Evolutionary conservation across 345 rosid species (phyloP).

Genomic region (Sisymbrium irio): DNA sequence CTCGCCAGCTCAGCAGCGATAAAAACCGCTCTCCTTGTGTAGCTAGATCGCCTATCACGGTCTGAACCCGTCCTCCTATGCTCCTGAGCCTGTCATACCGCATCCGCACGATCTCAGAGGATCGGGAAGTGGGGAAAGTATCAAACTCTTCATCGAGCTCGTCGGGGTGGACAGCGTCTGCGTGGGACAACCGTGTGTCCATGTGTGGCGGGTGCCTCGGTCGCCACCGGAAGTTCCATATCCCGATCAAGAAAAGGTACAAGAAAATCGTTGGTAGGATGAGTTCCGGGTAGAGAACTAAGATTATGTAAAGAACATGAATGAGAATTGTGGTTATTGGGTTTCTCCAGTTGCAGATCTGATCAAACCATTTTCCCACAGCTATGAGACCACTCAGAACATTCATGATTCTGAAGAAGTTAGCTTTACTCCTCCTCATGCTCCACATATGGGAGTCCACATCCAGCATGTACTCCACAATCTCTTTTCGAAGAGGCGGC

Average conservation of each 20-base stretch:
- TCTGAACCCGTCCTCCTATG: slow-evolving; percentile 88
- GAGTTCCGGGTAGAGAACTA: slow-evolving; percentile 84
- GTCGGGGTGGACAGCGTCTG: slow-evolving; percentile 81
- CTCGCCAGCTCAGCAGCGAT: slow-evolving; percentile 91
- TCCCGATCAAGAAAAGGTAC: slow-evolving; percentile 85
- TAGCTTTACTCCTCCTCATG: slow-evolving; percentile 99
- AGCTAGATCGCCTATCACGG: slow-evolving; percentile 92
- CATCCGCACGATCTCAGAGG: slow-evolving; percentile 76
- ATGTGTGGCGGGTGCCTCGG: slow-evolving; percentile 95
- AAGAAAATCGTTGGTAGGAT: slow-evolving; percentile 86
- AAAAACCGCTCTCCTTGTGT: slow-evolving; percentile 91
- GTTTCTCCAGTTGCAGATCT: slow-evolving; percentile 92
- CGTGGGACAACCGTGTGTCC: slow-evolving; percentile 90
- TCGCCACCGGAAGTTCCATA: slow-evolving; percentile 92
- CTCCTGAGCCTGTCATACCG: slow-evolving; percentile 90
- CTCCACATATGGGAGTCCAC: slow-evolving; percentile 99
- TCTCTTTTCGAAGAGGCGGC: slow-evolving; percentile 89
- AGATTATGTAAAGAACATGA: slow-evolving; percentile 75
- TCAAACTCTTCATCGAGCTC: slow-evolving; percentile 97
- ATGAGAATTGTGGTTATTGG: slow-evolving; percentile 82
- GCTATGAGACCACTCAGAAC: slow-evolving; percentile 73
- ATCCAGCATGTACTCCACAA: slow-evolving; percentile 97
- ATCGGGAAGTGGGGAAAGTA: slow-evolving; percentile 71
- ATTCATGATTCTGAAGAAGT: slow-evolving; percentile 43
- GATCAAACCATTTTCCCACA: slow-evolving; percentile 88